Base-by-base conservation (phyloP, 371 early-diverging fungal species). In the Mortierella sp. region DNA sequence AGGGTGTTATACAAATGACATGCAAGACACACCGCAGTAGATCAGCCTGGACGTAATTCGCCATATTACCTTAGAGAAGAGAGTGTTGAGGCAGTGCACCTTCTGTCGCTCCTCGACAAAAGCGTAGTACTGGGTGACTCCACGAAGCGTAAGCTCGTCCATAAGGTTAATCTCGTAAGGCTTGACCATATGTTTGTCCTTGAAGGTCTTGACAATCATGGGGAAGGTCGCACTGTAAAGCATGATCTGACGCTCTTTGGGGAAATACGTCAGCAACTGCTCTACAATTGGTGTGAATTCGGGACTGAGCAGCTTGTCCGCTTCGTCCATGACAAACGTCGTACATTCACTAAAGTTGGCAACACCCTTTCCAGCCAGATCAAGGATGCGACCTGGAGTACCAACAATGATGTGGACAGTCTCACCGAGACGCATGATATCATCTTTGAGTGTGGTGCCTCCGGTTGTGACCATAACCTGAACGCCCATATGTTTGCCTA, bases 121-220 rank as follows among this genome's bases (percentile, higher is more conserved):
- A n/a, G 97, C 98, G 82, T 99, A 99, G 82, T 94, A 99, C 80
- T 99, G 99, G 12, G 97, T 97, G 17, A 99, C 92, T 76, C 99
- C 99, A 51, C 92, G 90, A 60, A 99, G 87, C 2, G 98, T 97
- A 34, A 99, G 88, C 80, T 99, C 99, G 62, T 99, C 99, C 98
- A 99, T 99, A 49, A 99, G 81, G 72, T 99, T 99, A 79, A 99
- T 97, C 79, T 98, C 97, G 70, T 97, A 96, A n/a, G 99, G 96
- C 76, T 96, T 95, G 63, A 84, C 82, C 79, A 99, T 86, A 71
- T 92, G 93, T 78, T 93, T 94, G 72, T 97, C 97, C 80, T 96
- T 96, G 85, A 99, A 99, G 43, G 82, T 82, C 83, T 98, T 96
- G 54, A 99, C 98, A 56, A 95, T 90, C 68, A 96, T 85, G 5